Evolutionary conservation across 2,329 filamentous ascomycete species (phyloP).

Genomic region (Epichloe gansuensis): DNA sequence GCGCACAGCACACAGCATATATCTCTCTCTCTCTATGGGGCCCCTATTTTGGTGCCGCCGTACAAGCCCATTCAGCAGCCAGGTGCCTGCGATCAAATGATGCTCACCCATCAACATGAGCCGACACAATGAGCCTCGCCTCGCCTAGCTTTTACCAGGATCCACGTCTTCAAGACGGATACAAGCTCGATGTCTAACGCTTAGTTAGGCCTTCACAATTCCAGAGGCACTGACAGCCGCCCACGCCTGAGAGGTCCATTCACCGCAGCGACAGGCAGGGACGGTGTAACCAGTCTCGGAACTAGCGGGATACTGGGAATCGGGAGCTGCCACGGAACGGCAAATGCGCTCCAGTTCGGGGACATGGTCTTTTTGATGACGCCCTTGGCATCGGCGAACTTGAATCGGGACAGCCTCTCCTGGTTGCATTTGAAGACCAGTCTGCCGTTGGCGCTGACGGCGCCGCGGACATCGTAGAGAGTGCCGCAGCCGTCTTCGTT

Average conservation of each 20-base stretch:
- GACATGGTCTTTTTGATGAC: background rate
- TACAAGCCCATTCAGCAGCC: too few species aligned
- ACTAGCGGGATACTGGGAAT: conserved; percentile 1
- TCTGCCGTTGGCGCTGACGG: conserved; percentile 2
- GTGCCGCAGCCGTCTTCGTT: conserved; percentile 2
- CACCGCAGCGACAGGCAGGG: conserved; percentile 3
- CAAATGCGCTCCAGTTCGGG: conserved; percentile 1
- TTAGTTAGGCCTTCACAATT: conserved; percentile 14
- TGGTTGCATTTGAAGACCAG: conserved; percentile 1
- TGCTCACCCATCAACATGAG: too few species aligned
- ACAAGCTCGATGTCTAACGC: too few species aligned
- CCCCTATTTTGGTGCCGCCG: too few species aligned
- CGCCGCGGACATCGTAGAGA: conserved; percentile 5
- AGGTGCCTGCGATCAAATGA: too few species aligned
- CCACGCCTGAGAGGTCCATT: conserved; percentile 4
- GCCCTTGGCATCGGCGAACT: background rate
- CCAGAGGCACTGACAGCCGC: background rate
- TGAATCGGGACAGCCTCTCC: conserved; percentile 3
- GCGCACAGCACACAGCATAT: too few species aligned
- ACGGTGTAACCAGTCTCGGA: background rate
- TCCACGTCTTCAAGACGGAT: too few species aligned
- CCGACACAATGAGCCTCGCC: too few species aligned
- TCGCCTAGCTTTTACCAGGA: too few species aligned
- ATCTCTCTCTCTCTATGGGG: too few species aligned
- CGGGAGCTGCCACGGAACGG: background rate